These are phyloP conservation scores for Lachnellula cervina DNA, from an alignment of 2,329 filamentous ascomycete species.

Conservation along the genomic window DNA sequence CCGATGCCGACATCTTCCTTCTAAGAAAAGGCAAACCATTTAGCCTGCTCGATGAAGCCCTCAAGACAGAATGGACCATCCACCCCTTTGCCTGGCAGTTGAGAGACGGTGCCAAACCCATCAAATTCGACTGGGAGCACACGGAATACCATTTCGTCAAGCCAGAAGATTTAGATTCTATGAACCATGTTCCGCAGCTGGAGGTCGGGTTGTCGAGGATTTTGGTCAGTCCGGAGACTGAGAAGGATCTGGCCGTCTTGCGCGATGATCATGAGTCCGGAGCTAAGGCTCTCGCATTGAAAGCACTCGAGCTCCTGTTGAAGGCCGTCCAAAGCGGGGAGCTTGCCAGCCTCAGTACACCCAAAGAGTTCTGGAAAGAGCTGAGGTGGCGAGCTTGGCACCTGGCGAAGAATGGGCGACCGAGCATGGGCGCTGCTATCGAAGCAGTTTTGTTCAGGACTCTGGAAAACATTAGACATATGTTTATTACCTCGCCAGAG, in stretches of 20 bases:
- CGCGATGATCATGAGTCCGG: conserved; percentile 54
- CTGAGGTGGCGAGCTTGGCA: conserved; percentile 57
- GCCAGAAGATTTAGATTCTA: conserved; percentile 41
- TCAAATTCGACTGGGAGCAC: conserved; percentile 59
- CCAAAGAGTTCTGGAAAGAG: conserved; percentile 49
- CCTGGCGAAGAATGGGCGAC: conserved; percentile 60
- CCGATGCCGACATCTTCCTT: conserved; percentile 23
- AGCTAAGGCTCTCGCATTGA: conserved; percentile 52
- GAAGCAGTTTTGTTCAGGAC: conserved; percentile 44
- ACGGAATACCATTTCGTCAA: conserved; percentile 50
- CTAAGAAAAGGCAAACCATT: conserved; percentile 49
- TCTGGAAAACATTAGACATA: conserved; percentile 30
- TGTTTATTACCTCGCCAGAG: conserved; percentile 21
- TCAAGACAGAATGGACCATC: conserved; percentile 56
- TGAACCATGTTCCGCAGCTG: conserved; percentile 53
- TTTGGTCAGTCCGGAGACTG: conserved; percentile 42
- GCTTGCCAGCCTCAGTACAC: conserved; percentile 24
- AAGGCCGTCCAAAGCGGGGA: conserved; percentile 37
- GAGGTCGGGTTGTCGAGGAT: conserved; percentile 54
- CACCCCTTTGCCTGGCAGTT: conserved; percentile 58
- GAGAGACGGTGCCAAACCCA: conserved; percentile 36
- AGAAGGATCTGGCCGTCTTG: conserved; percentile 44
- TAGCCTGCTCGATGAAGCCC: conserved; percentile 46
- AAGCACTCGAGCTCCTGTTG: conserved; percentile 46
- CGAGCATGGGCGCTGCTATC: conserved; percentile 61